Evolutionary conservation across 2,329 filamentous ascomycete genomes (phyloP), one percentile per base, ranked within the genome.

Genomic region (Ophiosphaerella narmari): DNA sequence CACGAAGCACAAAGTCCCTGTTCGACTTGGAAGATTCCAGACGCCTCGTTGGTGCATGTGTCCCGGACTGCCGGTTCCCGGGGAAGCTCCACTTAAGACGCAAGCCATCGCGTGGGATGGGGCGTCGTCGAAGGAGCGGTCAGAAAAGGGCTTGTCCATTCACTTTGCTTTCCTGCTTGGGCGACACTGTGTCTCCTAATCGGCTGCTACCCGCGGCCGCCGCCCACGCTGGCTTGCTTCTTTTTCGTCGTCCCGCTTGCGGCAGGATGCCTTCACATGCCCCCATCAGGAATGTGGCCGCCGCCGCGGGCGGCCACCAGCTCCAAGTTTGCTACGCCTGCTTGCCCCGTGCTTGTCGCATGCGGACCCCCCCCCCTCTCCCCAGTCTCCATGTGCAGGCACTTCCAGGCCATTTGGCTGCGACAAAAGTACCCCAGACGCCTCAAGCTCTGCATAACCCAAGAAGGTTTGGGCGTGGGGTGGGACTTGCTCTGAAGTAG

Each of bases 381-480:
- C 18, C 18, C 18, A 4, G 18, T 5, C 18, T 5, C 18, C 18
- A 21, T 21, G 18, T 21, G 4, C 18, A 21, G 18, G 18, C 18
- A 21, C 18, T 21, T 21, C 18, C 18, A 5, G 18, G 18, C 18
- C 18, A 34, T 34, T 14, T 14, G 33, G 14, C 18, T 14, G 18
- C n/a, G n/a, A 36, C 34, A 36, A 47, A 54, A 54, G 43, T 49
- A 43, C 59, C 54, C 62, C 60, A 52, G 58, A 53, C 54, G 55
- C 57, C 54, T 52, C 43, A 18, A 46, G 50, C 41, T 52, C 39
- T 47, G 44, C 26, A 53, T 35, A 29, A 29, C 51, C 57, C 39
- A 53, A 52, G 46, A 60, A 52, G 58, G 50, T 57, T 57, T 52
- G 57, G 64, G 63, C 67, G 62, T 70, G 65, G 63, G 62, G 61